These are phyloP conservation scores for Verruconis gallopava DNA, from an alignment of 2,329 filamentous ascomycete species.

Conservation along the genomic window DNA sequence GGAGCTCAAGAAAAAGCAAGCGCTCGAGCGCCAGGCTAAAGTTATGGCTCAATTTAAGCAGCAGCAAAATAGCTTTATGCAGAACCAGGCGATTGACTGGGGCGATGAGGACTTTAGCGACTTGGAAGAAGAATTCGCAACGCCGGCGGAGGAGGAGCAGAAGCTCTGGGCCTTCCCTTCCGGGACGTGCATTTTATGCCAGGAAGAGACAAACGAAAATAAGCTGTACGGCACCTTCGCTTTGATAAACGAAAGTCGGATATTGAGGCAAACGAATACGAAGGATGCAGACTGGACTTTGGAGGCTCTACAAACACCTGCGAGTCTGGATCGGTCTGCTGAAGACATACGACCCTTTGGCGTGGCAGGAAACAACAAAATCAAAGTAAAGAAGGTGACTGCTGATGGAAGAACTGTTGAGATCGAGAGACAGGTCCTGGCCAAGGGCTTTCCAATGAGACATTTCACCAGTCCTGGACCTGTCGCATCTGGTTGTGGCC, in stretches of 20 bases:
- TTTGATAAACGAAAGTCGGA: constrained; percentile 71
- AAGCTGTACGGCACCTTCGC: constrained; percentile 88
- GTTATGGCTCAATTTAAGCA: constrained; percentile 98
- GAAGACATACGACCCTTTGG: constrained; percentile 80
- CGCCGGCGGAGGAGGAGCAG: constrained; percentile 51
- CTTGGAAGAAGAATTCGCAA: constrained; percentile 49
- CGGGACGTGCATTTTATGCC: constrained; percentile 89
- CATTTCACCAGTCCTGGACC: constrained; percentile 46
- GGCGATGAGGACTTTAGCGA: constrained; percentile 71
- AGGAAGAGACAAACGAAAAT: constrained; percentile 86
- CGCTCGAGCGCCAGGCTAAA: constrained; percentile 74
- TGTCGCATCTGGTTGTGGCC: constrained; percentile 82
- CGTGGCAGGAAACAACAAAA: constrained; percentile 74
- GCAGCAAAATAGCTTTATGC: constrained; percentile 89
- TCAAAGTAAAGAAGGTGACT: constrained; percentile 62
- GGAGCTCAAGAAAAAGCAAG: constrained; percentile 81
- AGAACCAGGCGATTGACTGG: constrained; percentile 81
- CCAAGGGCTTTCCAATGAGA: constrained; percentile 66
- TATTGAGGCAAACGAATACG: constrained; percentile 76
- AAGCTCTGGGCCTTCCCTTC: constrained; percentile 82
- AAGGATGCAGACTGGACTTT: constrained; percentile 71
- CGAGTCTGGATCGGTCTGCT: constrained; percentile 72
- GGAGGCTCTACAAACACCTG: constrained; percentile 67
- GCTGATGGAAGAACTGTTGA: constrained; percentile 57
- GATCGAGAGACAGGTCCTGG: constrained; percentile 67